Evolutionary conservation across 1,284 basidiomycete species (phyloP).

Genomic region (Ceratobasidium sp.): DNA sequence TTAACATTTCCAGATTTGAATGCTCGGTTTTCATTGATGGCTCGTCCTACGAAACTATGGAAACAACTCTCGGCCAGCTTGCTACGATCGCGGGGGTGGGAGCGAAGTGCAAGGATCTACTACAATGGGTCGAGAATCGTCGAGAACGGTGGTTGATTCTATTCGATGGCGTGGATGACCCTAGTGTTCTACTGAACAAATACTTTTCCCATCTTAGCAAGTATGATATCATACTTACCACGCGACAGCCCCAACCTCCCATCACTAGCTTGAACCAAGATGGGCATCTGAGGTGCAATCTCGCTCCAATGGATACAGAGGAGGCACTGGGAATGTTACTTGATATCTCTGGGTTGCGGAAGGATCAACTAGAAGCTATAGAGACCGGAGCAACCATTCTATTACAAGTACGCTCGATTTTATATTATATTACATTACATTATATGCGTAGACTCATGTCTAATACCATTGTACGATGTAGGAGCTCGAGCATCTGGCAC

Average conservation of each 20-base stretch:
- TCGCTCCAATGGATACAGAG: conserved; percentile 14
- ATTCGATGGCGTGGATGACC: conserved; percentile 32
- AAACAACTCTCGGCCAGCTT: neutral
- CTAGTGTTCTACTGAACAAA: neutral
- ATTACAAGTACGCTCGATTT: neutral
- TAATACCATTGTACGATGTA: too few relatives aligned
- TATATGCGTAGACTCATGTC: too few relatives aligned
- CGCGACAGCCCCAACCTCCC: conserved; percentile 11
- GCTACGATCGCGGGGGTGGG: neutral
- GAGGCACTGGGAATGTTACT: conserved; percentile 7
- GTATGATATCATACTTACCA: conserved; percentile 10
- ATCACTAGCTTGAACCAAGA: neutral
- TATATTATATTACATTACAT: neutral
- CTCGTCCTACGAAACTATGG: conserved; percentile 10
- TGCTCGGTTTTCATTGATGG: conserved; percentile 28
- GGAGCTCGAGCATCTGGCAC: conserved; percentile 11
- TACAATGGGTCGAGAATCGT: conserved; percentile 2
- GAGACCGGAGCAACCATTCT: neutral
- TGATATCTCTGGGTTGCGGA: neutral
- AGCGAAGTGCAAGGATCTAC: neutral
- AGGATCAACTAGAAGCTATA: neutral
- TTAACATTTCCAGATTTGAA: too few relatives aligned
- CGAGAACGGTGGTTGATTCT: conserved; percentile 13
- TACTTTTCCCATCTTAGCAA: conserved; percentile 2
- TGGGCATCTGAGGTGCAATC: neutral